Base-by-base conservation (phyloP, 768 basidiomycete genomes). In the Pisolithus sp. region DNA sequence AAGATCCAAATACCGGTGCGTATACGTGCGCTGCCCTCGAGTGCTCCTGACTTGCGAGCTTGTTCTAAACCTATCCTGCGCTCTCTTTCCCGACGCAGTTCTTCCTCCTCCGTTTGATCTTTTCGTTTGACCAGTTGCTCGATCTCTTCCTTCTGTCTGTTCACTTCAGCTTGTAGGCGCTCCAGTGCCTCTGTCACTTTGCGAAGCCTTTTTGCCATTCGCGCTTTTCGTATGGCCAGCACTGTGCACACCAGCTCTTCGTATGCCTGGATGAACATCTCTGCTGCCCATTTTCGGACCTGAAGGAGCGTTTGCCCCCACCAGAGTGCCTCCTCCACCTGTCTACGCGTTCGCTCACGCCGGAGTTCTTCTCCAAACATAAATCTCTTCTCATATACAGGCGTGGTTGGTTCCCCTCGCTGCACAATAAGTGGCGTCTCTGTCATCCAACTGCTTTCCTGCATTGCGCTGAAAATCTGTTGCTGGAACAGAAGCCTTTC, bases 401-500 rank as follows among this genome's bases (percentile, higher is more conserved):
- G 53, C 12, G 55, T 45, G 37, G 53, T 46, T n/a, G 57, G 55
- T 44, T 66, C 60, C 21, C 66, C 68, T 26, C 45, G 58, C 2
- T 58, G 64, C 21, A 57, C 61, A 23, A 52, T 58, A 36, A 62
- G 59, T 30, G 60, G 58, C 34, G 65, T 62, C 3, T 57, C 60
- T 17, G 54, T 45, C 20, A 53, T 57, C 43, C 50, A 56, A 39
- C 59, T 59, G 47, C 66, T 49, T 48, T 68, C 62, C 42, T 46
- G 51, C 24, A 50, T 60, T 15, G 60, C 57, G 45, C 56, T 63
- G 21, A 44, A 56, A 5, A 67, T 60, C 47, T 67, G 66, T 21
- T 49, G 55, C 37, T 69, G 66, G 53, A 67, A 45, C 23, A 63
- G 62, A 7, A 43, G 56, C 46, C 50, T 57, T 50, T 70, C 68